Evolutionary conservation across 2,329 filamentous ascomycete genomes (phyloP).

Genomic region (Periconia sp.): DNA sequence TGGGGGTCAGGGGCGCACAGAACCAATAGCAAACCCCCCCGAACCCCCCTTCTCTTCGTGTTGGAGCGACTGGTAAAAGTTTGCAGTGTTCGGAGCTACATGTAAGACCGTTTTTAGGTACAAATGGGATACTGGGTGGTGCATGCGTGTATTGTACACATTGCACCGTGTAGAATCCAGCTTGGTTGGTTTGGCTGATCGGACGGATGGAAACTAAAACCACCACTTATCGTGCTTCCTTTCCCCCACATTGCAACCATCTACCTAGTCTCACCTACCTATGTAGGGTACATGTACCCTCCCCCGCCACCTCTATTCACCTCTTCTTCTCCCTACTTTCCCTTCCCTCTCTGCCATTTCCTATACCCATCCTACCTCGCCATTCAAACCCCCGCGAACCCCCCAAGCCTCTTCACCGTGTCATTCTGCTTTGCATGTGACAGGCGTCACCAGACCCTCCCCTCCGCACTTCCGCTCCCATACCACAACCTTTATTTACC

Average conservation of each 20-base stretch:
- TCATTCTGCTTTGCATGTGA: conserved; percentile 31
- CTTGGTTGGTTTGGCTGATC: background rate
- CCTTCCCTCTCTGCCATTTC: conserved; percentile 8
- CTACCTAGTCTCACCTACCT: no score
- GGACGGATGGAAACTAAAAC: background rate
- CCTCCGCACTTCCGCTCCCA: background rate
- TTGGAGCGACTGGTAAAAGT: no score
- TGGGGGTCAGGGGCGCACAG: no score
- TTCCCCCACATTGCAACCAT: no score
- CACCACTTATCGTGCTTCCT: background rate
- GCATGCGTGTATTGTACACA: no score
- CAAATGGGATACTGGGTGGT: no score
- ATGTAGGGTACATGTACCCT: background rate
- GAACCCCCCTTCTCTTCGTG: no score
- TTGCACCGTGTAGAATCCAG: background rate
- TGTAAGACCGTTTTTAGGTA: no score
- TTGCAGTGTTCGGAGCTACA: no score
- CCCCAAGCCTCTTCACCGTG: conserved; percentile 4
- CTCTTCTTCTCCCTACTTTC: conserved; percentile 1
- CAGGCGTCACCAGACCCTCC: conserved; percentile 2
- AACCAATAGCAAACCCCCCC: no score
- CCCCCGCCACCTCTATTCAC: background rate
- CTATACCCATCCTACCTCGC: background rate
- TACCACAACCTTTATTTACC: background rate
- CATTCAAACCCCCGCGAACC: background rate